These are phyloP conservation scores for Stephania cephalantha DNA, from an alignment of 164 flowering plant species.

Conservation along the genomic window DNA sequence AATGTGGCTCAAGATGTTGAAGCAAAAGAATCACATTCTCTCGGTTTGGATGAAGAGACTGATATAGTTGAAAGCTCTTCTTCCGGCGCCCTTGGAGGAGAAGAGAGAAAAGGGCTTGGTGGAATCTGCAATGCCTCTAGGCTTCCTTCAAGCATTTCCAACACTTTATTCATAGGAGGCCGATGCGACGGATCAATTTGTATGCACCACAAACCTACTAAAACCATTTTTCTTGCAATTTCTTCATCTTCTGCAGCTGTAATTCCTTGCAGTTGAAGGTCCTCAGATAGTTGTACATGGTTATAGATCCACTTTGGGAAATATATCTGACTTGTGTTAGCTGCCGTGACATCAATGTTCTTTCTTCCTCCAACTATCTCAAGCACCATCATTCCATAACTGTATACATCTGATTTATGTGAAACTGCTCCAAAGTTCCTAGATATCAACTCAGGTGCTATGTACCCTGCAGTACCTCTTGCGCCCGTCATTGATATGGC, in stretches of 20 bases:
- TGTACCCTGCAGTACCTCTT: conserved; percentile 41
- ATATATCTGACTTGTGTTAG: conserved; percentile 27
- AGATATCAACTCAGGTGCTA: conserved; percentile 38
- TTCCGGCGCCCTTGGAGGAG: conserved; percentile 16
- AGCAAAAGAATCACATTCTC: neutral
- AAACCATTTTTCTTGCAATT: conserved; percentile 29
- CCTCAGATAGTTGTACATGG: conserved; percentile 15
- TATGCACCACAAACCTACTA: conserved; percentile 45
- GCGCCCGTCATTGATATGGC: conserved; percentile 27
- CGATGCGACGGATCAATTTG: conserved; percentile 31
- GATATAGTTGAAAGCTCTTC: neutral
- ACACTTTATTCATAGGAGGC: conserved; percentile 31
- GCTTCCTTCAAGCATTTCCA: conserved; percentile 38
- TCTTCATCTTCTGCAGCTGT: conserved; percentile 18
- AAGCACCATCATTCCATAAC: conserved; percentile 47
- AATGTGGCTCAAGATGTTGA: neutral
- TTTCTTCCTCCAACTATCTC: conserved; percentile 44
- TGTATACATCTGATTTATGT: conserved; percentile 46
- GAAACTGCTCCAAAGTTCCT: conserved; percentile 36
- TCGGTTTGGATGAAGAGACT: neutral
- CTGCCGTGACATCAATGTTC: conserved; percentile 12
- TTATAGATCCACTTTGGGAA: conserved; percentile 39
- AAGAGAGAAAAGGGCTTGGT: conserved; percentile 24
- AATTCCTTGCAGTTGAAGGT: conserved; percentile 16
- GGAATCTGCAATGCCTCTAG: conserved; percentile 28